phyloP scores from a whole-genome alignment of 192 early-diverging fungal genomes.

The Phycomyces blakesleeanus region DNA sequence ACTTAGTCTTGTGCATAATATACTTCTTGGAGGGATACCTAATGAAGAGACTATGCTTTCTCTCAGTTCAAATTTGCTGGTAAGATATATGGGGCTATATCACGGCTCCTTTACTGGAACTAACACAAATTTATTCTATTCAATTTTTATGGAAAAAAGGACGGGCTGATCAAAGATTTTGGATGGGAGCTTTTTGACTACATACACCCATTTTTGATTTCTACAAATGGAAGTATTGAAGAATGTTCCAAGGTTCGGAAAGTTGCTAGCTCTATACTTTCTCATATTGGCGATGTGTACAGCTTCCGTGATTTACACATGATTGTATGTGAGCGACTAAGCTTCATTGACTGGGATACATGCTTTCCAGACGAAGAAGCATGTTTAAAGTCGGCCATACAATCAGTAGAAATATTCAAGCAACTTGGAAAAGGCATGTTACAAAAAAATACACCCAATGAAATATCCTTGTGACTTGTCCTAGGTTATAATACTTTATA shows the following conservation, averaged over 20 bases:
- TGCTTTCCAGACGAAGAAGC: not conserved
- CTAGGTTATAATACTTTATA: not conserved
- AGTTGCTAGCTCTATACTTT: not conserved
- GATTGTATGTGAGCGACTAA: not conserved
- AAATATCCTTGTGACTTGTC: not conserved
- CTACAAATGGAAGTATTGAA: not conserved
- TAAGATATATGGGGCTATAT: not conserved
- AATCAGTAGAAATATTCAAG: not conserved
- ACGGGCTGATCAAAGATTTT: not conserved
- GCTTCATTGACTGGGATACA: not conserved
- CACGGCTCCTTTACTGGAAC: not conserved
- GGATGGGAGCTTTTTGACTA: not conserved
- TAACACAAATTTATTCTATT: not conserved
- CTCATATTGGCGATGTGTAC: not conserved
- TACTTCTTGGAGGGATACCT: not conserved
- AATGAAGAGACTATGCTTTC: too few relatives aligned
- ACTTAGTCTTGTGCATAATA: not conserved
- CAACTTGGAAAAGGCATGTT: constrained; percentile 1
- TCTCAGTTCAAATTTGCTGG: not conserved
- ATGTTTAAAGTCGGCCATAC: not conserved
- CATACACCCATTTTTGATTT: not conserved
- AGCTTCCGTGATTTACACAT: not conserved
- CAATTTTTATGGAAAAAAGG: not conserved
- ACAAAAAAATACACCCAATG: not conserved
- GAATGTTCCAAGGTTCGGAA: not conserved